Base-by-base conservation (phyloP, 768 basidiomycete species). In the Tricholoma terreum region DNA sequence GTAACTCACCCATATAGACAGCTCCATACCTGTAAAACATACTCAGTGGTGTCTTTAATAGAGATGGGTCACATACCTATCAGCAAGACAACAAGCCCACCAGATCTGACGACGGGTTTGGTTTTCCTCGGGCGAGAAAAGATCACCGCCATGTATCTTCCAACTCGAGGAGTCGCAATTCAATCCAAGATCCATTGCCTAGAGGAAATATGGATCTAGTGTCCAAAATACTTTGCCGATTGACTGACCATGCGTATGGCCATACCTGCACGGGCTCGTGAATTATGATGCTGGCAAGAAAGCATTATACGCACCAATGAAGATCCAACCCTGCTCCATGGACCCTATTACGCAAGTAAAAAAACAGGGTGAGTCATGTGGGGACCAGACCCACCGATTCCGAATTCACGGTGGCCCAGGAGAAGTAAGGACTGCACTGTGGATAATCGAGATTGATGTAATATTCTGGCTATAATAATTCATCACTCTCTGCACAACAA, bases 321-420 rank as follows among this genome's bases (percentile, higher is more conserved):
- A 90, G 48, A 91, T 77, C 93, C 93, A 95, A 1, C 88, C 90
- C 67, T 90, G 86, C 58, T 90, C 87, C 87, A 92, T 91, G 12
- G 73, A 78, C 65, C 90, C 79, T 76, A 46, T 17, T 42, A 36
- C 6, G 30, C 43, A 35, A n/a, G 52, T 58, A 22, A 55, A 35
- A 19, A 15, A n/a, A 7, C 51, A 10, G 40, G 21, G 22, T 10
- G 36, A 58, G 35, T 34, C 4, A 12, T 24, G 14, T 12, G 33
- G 45, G 8, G 30, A 22, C 11, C 30, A 30, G 33, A 22, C 66
- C 7, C 59, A 73, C 75, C 91, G 34, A 92, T 86, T 12, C 94
- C 94, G 67, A 93, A 89, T 73, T 94, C 92, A 5, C 92, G 82
- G 67, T 90, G 84, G 0, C 90, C 90, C 11, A 94, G 71, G 11